These are phyloP conservation scores for Rhizopus arrhizus DNA, from an alignment of 371 early-diverging fungal species.

Conservation along the genomic window DNA sequence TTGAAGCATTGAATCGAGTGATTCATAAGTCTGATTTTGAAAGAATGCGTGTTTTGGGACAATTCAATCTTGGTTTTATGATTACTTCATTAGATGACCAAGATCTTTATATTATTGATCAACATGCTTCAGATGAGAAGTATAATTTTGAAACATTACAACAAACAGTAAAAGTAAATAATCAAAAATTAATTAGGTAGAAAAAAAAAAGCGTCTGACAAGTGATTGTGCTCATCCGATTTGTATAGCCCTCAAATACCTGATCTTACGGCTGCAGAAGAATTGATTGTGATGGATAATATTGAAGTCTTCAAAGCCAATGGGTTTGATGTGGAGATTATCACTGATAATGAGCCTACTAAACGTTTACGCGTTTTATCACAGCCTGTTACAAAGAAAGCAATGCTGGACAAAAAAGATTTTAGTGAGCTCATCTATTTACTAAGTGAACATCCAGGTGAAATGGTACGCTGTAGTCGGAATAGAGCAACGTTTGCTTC, in stretches of 20 bases:
- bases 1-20: constrained; percentile 57
- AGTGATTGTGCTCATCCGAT: neutral
- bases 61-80: constrained; percentile 99
- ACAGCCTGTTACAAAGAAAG: constrained; percentile 66
- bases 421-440: constrained; percentile 70
- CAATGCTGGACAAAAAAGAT: constrained; percentile 65
- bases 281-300: constrained; percentile 78
- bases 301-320: constrained; percentile 70
- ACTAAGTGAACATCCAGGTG: constrained; percentile 48
- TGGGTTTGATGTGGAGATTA: constrained; percentile 76
- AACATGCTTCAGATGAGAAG: constrained; percentile 99
- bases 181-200: constrained; percentile 60
- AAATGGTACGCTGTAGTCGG: constrained; percentile 66
- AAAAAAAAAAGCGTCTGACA: neutral
- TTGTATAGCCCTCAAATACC: constrained; percentile 44
- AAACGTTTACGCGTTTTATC: constrained; percentile 65
- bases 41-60: constrained; percentile 89
- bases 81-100: constrained; percentile 64
- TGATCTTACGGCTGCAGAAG: constrained; percentile 79
- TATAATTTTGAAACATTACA: constrained; percentile 90
- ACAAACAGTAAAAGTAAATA: constrained; percentile 57
- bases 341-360: constrained; percentile 61
- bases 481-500: constrained; percentile 74
- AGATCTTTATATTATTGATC: constrained; percentile 95
- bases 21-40: constrained; percentile 84